Evolutionary conservation across 1,284 basidiomycete genomes (phyloP), one percentile per base, ranked within the genome.

Genomic region (Tilletia indica): DNA sequence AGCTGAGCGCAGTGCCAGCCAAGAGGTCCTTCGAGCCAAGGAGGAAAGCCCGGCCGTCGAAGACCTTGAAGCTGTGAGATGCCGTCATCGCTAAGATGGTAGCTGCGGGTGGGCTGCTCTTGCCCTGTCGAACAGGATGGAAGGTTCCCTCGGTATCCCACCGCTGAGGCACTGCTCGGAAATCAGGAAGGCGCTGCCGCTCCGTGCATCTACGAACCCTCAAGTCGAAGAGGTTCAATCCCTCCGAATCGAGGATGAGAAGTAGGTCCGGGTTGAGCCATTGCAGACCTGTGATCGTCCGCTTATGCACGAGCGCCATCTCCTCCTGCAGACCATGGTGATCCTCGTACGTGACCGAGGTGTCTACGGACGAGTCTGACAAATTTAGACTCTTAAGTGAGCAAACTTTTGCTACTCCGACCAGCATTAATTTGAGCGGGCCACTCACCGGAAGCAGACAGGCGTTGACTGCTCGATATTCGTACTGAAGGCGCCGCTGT

Each of bases 41-140:
- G 38, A 94, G 82, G 84, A 98, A 98, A 31, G 96, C 88, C 82
- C 94, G 97, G 54, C 93, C 92, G 80, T 95, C 94, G 85, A 96
- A 93, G 2, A 90, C 87, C 31, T 90, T 87, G 63, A 96, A 85
- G 80, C 93, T 93, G 80, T 69, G 86, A 84, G 6, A 88, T 85
- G 12, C 88, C 87, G 69, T 88, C 88, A 1, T 85, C 19, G 61
- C 61, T 3, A 39, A 36, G 36, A 38, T 64, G 36, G 11, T 38
- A 11, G 5, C 12, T 4, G 61, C 12, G 16, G 61, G 11, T 8
- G 77, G 74, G 89, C 88, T 2, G 88, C 84, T 14, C 87, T 76
- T 9, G 86, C 84, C 14, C 88, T 74, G 16, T 73, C 73, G 16
- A 61, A 66, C 34, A 69, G 72, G 73, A 76, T 76, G 31, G 61